Evolutionary conservation across 495 filamentous ascomycete species (phyloP).

Genomic region (Penicillium daleae): DNA sequence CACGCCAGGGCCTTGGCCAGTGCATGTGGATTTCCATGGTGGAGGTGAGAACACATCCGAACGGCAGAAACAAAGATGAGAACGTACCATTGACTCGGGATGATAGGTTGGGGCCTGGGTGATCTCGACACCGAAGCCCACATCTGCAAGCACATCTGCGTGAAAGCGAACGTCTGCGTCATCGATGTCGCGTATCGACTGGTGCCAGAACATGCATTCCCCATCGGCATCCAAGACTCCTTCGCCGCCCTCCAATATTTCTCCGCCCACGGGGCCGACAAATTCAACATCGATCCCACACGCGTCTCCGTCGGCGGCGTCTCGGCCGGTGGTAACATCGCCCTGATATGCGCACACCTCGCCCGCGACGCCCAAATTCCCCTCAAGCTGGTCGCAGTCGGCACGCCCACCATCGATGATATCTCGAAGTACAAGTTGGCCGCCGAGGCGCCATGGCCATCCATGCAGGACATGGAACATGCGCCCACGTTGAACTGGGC

Average conservation of each 20-base stretch:
- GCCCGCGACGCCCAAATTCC: slow-evolving; percentile 51
- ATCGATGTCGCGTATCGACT: slow-evolving; percentile 59
- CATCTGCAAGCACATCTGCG: slow-evolving; percentile 37
- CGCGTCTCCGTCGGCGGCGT: slow-evolving; percentile 55
- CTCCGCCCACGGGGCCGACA: slow-evolving; percentile 29
- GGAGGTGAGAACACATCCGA: slow-evolving; percentile 27
- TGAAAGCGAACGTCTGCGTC: slow-evolving; percentile 46
- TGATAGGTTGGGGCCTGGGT: slow-evolving; percentile 51
- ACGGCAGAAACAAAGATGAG: neutral
- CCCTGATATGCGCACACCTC: slow-evolving; percentile 50
- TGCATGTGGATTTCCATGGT: slow-evolving; percentile 55
- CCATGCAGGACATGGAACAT: slow-evolving; percentile 46
- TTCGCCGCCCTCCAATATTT: slow-evolving; percentile 44
- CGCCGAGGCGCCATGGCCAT: slow-evolving; percentile 49
- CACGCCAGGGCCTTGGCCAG: slow-evolving; percentile 46
- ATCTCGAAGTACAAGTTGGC: slow-evolving; percentile 41
- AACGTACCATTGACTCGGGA: neutral
- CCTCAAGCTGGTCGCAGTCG: slow-evolving; percentile 45
- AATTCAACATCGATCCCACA: slow-evolving; percentile 47
- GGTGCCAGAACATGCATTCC: slow-evolving; percentile 50
- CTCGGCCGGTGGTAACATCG: slow-evolving; percentile 53
- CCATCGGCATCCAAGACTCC: slow-evolving; percentile 51
- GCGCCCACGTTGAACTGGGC: slow-evolving; percentile 53
- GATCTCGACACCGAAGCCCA: slow-evolving; percentile 46
- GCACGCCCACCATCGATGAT: slow-evolving; percentile 44